Evolutionary conservation across 345 rosid genomes (phyloP), one percentile per base, ranked within the genome.

Genomic region (Odontarrhena argentea): DNA sequence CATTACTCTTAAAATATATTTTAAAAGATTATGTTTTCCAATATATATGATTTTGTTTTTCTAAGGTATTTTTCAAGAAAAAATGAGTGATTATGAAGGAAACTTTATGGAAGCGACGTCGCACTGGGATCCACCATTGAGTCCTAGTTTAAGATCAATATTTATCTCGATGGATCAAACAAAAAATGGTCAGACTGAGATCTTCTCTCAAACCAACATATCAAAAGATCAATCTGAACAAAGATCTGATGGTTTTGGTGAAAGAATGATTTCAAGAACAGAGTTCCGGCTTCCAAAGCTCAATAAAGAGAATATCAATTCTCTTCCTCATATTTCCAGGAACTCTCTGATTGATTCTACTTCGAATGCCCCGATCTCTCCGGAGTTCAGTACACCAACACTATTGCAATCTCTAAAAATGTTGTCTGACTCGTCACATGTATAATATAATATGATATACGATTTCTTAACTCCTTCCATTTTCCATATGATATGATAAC

Each of bases 321-420:
- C 32, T 28, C 5, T 28, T 4, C 3, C 3, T 28, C 5, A 3
- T 28, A 3, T 28, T 28, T 28, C 5, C 5, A 4, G 5, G 32
- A 4, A 28, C 32, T 4, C 32, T 28, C 32, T 28, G 32, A 28
- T 28, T 28, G 32, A 2, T 28, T 4, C 32, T 28, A 10, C 58
- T 18, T 59, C 70, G 22, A 10, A 36, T 40, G 2, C 12, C 18
- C 2, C 49, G 13, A 30, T 54, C 52, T 46, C 77, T 26, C 73
- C 69, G 3, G 68, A 63, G 22, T 67, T 60, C 10, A 74, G 52
- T 32, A 68, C 73, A 53, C 52, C 73, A 22, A 25, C 13, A 7
- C 3, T 67, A 8, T 41, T 74, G 58, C 58, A 38, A 14, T 60
- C 73, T 60, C 69, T 68, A 14, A 36, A 13, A 12, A n/a, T 48